A percentile compares a stretch with the other conserved stretches of the same genome.
Evolutionary conservation across 1,284 basidiomycete species (phyloP).

Genomic region (Ustilago shanxiensis): DNA sequence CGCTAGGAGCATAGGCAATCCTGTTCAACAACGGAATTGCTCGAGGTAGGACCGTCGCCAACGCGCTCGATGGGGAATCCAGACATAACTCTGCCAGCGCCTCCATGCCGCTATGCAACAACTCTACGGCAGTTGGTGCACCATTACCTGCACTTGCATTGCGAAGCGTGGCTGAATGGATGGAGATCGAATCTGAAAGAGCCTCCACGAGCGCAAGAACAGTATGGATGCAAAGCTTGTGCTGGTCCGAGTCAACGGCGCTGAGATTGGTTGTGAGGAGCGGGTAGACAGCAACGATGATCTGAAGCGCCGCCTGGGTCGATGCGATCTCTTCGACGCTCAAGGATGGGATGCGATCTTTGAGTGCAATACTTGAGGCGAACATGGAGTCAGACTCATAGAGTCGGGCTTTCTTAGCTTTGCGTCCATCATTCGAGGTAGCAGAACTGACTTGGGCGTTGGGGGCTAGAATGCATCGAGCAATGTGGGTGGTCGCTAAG

Average conservation of each 20-base stretch:
- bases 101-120: slow-evolving; percentile 22
- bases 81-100: slow-evolving; percentile 28
- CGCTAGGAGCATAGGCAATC: slow-evolving; percentile 26
- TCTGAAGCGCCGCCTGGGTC: slow-evolving; percentile 30
- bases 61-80: slow-evolving; percentile 30
- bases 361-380: slow-evolving; percentile 17
- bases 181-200: slow-evolving; percentile 34
- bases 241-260: slow-evolving; percentile 46
- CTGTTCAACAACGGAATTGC: slow-evolving; percentile 25
- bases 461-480: slow-evolving; percentile 25
- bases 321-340: slow-evolving; percentile 24
- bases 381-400: slow-evolving; percentile 59
- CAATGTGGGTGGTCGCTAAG: slow-evolving; percentile 25
- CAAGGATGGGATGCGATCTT: slow-evolving; percentile 44
- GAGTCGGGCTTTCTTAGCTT: slow-evolving; percentile 46
- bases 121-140: slow-evolving; percentile 6
- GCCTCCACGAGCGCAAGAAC: slow-evolving; percentile 48
- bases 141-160: slow-evolving; percentile 14
- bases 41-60: slow-evolving; percentile 36
- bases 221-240: slow-evolving; percentile 30
- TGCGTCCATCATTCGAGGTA: slow-evolving; percentile 19
- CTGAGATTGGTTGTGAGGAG: slow-evolving; percentile 35
- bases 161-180: slow-evolving; percentile 20
- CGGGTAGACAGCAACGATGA: slow-evolving; percentile 42
- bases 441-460: background rate